Percentiles rank a stretch among this genome's conserved stretches.
phyloP scores from a whole-genome alignment of 1,284 basidiomycete species.

The Phylloporus sp. region DNA sequence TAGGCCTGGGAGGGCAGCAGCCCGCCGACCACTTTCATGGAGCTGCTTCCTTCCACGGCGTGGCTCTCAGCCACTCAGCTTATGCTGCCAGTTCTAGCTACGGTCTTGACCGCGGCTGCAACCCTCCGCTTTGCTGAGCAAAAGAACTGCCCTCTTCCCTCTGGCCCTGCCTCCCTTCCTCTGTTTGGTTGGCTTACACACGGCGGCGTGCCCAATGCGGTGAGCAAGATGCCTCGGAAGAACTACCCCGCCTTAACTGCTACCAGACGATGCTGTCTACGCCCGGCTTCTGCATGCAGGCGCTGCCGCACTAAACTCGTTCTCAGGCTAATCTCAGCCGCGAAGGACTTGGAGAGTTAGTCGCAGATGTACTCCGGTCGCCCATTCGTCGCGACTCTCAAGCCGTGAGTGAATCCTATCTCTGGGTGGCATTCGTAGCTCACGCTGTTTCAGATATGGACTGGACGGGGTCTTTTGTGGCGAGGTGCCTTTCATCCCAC shows the following conservation, averaged over 20 bases:
- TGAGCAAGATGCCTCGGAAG: not conserved
- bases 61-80: not conserved
- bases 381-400: not conserved
- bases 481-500: conserved; percentile 1
- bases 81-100: not conserved
- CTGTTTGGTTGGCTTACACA: not conserved
- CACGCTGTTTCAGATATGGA: not conserved
- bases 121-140: not conserved
- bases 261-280: no score
- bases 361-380: conserved; percentile 1
- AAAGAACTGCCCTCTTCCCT: conserved; percentile 1
- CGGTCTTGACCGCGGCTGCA: not conserved
- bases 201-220: not conserved
- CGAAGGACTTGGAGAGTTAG: not conserved
- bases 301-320: not conserved
- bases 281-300: no score
- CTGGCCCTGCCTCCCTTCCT: conserved; percentile 2
- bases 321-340: no score
- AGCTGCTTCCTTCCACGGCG: not conserved
- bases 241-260: not conserved
- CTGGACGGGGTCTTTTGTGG: not conserved
- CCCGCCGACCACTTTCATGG: conserved; percentile 1
- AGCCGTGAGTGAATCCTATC: not conserved
- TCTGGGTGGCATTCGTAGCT: no score
- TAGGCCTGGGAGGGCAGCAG: not conserved